phyloP scores from a whole-genome alignment of 805 yeast species.

The Starmerella sp. region DNA sequence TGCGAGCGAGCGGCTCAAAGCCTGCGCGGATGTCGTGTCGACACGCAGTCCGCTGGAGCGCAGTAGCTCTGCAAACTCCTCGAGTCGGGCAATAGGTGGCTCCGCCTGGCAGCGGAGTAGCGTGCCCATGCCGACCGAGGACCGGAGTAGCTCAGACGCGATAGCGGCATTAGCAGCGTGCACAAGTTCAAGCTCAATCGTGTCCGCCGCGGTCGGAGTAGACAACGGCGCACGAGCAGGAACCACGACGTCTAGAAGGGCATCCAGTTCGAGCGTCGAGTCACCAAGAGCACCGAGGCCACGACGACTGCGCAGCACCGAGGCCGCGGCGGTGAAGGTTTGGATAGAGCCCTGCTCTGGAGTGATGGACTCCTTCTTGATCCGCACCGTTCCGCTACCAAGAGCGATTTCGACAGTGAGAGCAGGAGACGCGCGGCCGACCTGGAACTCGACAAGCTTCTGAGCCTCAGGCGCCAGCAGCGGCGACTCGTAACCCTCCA shows the following conservation, averaged over 20 bases:
- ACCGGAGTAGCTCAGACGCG: slow-evolving; percentile 57
- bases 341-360: slow-evolving; percentile 13
- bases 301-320: slow-evolving; percentile 12
- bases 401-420: slow-evolving; percentile 71
- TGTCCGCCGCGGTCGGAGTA: slow-evolving; percentile 30
- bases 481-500: slow-evolving; percentile 56
- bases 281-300: slow-evolving; percentile 13
- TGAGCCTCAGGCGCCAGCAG: slow-evolving; percentile 40
- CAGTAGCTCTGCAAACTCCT: slow-evolving; percentile 63
- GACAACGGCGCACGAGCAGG: slow-evolving; percentile 16
- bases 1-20: slow-evolving; percentile 61
- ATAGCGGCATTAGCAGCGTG: slow-evolving; percentile 74
- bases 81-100: slow-evolving; percentile 73
- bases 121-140: slow-evolving; percentile 62
- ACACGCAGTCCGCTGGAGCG: slow-evolving; percentile 41
- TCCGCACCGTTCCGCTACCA: slow-evolving; percentile 53
- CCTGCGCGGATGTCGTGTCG: slow-evolving; percentile 62
- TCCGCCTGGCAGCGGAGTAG: slow-evolving; percentile 77
- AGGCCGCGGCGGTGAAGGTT: slow-evolving; percentile 7
- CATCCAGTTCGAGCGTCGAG: slow-evolving; percentile 8
- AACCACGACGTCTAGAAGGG: slow-evolving; percentile 15
- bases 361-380: slow-evolving; percentile 50
- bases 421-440: slow-evolving; percentile 50
- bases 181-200: slow-evolving; percentile 61
- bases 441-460: slow-evolving; percentile 35